Evolutionary conservation across 495 filamentous ascomycete species (phyloP).

Genomic region (Neurospora sublineolata): DNA sequence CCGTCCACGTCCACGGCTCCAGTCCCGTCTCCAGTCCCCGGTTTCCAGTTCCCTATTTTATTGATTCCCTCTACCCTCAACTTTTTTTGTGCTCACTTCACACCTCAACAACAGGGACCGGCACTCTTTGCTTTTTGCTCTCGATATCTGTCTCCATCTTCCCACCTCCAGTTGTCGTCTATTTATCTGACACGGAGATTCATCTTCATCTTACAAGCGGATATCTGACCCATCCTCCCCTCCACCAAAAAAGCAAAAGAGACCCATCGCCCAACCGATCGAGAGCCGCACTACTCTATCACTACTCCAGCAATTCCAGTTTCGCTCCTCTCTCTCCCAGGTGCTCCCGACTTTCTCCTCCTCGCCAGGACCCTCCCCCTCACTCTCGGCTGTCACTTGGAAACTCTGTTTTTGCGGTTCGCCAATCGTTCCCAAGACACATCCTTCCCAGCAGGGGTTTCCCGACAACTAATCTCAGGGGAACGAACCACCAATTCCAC

Average conservation of each 20-base stretch:
- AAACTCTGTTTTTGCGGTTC: not conserved
- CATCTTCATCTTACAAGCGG: not conserved
- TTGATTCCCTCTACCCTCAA: not conserved
- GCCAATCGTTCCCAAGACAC: not conserved
- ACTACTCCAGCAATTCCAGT: not conserved
- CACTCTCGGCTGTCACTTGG: not conserved
- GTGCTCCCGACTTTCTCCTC: not conserved
- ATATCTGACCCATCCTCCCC: not conserved
- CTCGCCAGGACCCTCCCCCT: not conserved
- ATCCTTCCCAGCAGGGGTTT: not conserved
- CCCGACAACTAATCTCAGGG: not conserved
- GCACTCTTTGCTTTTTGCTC: not conserved
- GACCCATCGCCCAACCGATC: not conserved
- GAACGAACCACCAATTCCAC: not conserved
- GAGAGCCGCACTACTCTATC: not conserved
- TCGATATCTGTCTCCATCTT: not conserved
- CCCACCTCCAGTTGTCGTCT: not conserved
- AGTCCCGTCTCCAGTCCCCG: not conserved
- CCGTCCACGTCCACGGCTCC: not conserved
- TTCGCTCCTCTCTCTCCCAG: not conserved
- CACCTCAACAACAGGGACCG: not conserved
- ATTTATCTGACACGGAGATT: not conserved
- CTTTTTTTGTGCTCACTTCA: not conserved
- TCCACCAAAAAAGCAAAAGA: not conserved
- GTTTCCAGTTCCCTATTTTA: not conserved